A percentile compares a stretch with the other conserved stretches of the same genome.
These are phyloP conservation scores for Gloeophyllum trabeum DNA, from an alignment of 768 basidiomycete genomes.

Conservation along the genomic window DNA sequence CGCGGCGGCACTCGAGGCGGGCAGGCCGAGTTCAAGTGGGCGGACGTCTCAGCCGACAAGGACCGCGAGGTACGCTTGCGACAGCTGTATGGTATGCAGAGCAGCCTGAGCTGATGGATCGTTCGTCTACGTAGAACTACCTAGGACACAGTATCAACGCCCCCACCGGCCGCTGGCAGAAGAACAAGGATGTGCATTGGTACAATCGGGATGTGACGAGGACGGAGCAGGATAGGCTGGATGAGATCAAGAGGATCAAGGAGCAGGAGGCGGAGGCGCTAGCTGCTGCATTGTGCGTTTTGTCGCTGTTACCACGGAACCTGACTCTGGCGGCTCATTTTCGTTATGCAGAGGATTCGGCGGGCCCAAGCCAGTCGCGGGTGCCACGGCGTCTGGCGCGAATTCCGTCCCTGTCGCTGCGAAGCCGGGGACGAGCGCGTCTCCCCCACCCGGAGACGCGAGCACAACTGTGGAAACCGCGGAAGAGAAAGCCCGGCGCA, in stretches of 20 bases:
- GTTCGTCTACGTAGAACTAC: constrained; percentile 55
- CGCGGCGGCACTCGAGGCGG: constrained; percentile 89
- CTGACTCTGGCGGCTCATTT: background rate
- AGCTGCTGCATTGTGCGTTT: constrained; percentile 59
- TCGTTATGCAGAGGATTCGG: constrained; percentile 58
- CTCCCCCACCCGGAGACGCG: background rate
- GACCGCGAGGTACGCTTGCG: constrained; percentile 67
- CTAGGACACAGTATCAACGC: constrained; percentile 93
- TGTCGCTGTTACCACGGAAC: background rate
- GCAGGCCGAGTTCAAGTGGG: constrained; percentile 86
- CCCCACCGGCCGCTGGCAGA: constrained; percentile 94
- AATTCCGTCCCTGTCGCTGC: constrained; percentile 18
- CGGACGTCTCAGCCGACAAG: constrained; percentile 85
- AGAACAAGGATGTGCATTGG: constrained; percentile 96
- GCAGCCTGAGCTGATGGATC: too few species aligned
- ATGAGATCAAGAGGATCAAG: constrained; percentile 76
- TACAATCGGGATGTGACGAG: constrained; percentile 56
- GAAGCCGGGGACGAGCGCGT: background rate
- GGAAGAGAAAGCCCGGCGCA: constrained; percentile 13
- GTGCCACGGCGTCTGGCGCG: constrained; percentile 14
- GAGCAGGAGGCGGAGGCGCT: constrained; percentile 86
- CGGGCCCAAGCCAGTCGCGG: constrained; percentile 26
- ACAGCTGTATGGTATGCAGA: background rate
- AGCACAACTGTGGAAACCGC: constrained; percentile 4
- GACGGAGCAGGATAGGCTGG: constrained; percentile 36